Base-by-base conservation (phyloP, 352 stramenopile species). In the Pythium grandisporangium region DNA sequence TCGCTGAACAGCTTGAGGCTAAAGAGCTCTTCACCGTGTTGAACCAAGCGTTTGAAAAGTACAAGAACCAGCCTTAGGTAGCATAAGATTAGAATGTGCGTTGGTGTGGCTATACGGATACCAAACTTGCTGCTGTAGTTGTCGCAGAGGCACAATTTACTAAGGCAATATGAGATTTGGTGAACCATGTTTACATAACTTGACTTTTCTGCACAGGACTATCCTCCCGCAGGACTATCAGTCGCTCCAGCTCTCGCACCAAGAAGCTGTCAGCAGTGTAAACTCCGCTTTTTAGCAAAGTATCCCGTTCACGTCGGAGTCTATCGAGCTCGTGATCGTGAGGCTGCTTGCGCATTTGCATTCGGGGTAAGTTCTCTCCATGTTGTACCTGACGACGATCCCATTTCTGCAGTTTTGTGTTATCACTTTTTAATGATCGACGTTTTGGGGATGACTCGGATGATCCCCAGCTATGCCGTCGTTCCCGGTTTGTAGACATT, bases 11-110 rank as follows among this genome's bases (percentile, higher is more conserved):
- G 37, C 45, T 92, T 6, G 81, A 88, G 51, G 78, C 81, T 4
- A 87, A 89, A 21, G 81, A 91, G 46, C 64, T 93, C 20, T 93
- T 93, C 54, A 93, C 79, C 14, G 72, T 92, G 29, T 54, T 92
- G 23, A 93, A 92, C 48, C 71, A 91, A 51, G 76, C 76, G n/a
- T 93, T 92, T 50, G 78, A 93, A 45, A 79, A 76, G 42, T 90
- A 85, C 43, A 92, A 93, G 51, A 66, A 58, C 24, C 58, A 69
- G 45, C 40, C 49, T 6, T 45, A 59, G 20, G 24, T 44, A 21
- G 26, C 29, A 27, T 56, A 63, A 42, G n/a, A n/a, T n/a, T n/a
- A n/a, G n/a, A n/a, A n/a, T n/a, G n/a, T n/a, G n/a, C n/a, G n/a
- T n/a, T n/a, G n/a, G n/a, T n/a, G n/a, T n/a, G n/a, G n/a, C n/a